These are phyloP conservation scores for Middelhovenomyces tepae DNA, from an alignment of 805 yeast genomes.

Conservation along the genomic window DNA sequence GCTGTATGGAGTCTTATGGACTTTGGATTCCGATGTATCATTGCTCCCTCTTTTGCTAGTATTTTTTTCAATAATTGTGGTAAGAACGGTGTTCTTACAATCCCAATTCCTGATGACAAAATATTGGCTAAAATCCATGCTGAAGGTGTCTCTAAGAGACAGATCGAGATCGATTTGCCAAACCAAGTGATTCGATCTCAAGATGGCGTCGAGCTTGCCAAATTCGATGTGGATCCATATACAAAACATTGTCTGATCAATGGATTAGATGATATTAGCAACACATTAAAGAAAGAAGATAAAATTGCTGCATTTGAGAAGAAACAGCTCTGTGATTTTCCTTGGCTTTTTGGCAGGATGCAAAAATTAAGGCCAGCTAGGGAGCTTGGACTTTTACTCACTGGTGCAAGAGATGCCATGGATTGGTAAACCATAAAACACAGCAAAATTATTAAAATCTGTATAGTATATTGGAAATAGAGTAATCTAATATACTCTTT, in stretches of 20 bases:
- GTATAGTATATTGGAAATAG: too few species aligned
- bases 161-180: constrained; percentile 70
- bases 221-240: constrained; percentile 77
- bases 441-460: too few species aligned
- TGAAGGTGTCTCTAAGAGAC: constrained; percentile 57
- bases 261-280: constrained; percentile 91
- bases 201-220: too few species aligned
- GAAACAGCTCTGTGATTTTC: constrained; percentile 63
- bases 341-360: constrained; percentile 32
- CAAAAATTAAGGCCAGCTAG: constrained; percentile 4
- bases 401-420: constrained; percentile 6
- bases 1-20: constrained; percentile 98
- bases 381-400: constrained; percentile 4
- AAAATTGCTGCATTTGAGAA: constrained; percentile 63
- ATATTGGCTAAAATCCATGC: constrained; percentile 60
- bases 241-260: constrained; percentile 87
- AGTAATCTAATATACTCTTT: too few species aligned
- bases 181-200: constrained; percentile 64
- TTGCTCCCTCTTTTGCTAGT: constrained; percentile 96
- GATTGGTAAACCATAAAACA: too few species aligned
- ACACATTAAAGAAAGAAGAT: constrained; percentile 79
- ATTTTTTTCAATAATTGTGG: constrained; percentile 91
- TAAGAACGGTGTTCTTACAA: constrained; percentile 87
- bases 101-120: constrained; percentile 74
- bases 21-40: constrained; percentile 86